phyloP scores from a whole-genome alignment of 805 yeast species.

The Candida ascalaphidarum region DNA sequence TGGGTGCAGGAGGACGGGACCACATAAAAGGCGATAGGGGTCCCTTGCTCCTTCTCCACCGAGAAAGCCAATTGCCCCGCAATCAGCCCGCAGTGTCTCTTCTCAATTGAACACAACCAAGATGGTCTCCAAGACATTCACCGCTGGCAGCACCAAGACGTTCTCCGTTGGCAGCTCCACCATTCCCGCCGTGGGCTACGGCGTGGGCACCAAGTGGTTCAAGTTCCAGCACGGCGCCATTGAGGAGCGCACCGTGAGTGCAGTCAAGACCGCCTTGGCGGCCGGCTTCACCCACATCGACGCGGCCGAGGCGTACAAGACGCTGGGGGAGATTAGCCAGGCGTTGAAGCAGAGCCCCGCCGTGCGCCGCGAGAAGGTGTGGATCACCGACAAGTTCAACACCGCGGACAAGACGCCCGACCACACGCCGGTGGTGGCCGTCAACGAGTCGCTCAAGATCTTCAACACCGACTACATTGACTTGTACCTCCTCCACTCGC shows the following conservation, averaged over 20 bases:
- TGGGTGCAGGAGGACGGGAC: too few species aligned
- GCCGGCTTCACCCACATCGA: constrained; percentile 56
- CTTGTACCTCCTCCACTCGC: constrained; percentile 43
- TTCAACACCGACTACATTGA: constrained; percentile 41
- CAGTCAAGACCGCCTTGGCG: constrained; percentile 35
- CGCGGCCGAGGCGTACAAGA: constrained; percentile 56
- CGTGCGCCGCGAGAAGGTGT: constrained; percentile 34
- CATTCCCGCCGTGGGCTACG: constrained; percentile 43
- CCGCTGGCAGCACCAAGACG: too few species aligned
- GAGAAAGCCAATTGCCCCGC: too few species aligned
- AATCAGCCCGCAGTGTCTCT: too few species aligned
- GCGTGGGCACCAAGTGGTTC: constrained; percentile 15
- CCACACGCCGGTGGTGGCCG: constrained; percentile 30
- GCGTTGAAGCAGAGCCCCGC: constrained; percentile 35
- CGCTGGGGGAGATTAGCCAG: constrained; percentile 47
- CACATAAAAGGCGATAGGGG: too few species aligned
- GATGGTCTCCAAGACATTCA: too few species aligned
- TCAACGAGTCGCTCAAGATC: constrained; percentile 27
- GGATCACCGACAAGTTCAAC: constrained; percentile 51
- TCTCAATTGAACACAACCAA: too few species aligned
- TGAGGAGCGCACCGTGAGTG: too few species aligned
- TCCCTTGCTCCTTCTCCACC: too few species aligned
- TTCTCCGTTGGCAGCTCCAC: constrained; percentile 22
- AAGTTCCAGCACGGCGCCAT: constrained; percentile 2
- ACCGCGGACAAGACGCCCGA: too few species aligned